Base-by-base conservation (phyloP, 2,329 filamentous ascomycete species). In the Exophiala alcalophila region DNA sequence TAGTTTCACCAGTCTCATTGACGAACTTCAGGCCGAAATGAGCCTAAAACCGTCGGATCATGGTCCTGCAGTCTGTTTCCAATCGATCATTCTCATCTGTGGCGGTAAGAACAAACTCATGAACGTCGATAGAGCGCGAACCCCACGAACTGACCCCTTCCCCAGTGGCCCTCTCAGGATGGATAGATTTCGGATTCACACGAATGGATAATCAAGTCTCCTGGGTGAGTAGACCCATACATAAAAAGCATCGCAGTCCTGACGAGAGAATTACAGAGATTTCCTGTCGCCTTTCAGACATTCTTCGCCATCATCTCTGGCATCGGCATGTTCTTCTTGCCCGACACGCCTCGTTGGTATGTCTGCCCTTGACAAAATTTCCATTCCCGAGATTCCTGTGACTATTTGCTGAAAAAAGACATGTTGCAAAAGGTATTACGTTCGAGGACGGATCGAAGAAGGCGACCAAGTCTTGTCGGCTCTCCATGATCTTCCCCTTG, bases 391-490 rank as follows among this genome's bases (percentile, higher is more conserved):
- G n/a, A n/a, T n/a, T n/a, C n/a, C n/a, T n/a, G n/a, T n/a, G n/a
- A n/a, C n/a, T n/a, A 16, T 30, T 18, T 12, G 7, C 25, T 29
- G n/a, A 30, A 11, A 15, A 4, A 7, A n/a, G 10, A n/a, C 4
- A n/a, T n/a, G n/a, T n/a, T n/a, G n/a, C n/a, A n/a, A 18, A 4
- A 40, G 36, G 36, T 43, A 43, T 18, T 43, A 43, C 28, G 25
- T 37, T 12, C 62, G 65, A 38, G 67, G 67, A 38, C 65, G 67
- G 23, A 60, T 72, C 26, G 63, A 66, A 47, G 74, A 68, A 54
- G 75, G 64, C 33, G 65, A 68, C 27, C 64, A 66, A 12, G 72
- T 76, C 10, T 68, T 77, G 21, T 71, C 73, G 9, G 72, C 71
- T 4, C 67, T 78, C 12, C 40, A 43, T 19, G 23, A 43, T 21